Evolutionary conservation across 2,329 filamentous ascomycete species (phyloP), one percentile per base, ranked within the genome.

Genomic region (Thielaviopsis euricoi): DNA sequence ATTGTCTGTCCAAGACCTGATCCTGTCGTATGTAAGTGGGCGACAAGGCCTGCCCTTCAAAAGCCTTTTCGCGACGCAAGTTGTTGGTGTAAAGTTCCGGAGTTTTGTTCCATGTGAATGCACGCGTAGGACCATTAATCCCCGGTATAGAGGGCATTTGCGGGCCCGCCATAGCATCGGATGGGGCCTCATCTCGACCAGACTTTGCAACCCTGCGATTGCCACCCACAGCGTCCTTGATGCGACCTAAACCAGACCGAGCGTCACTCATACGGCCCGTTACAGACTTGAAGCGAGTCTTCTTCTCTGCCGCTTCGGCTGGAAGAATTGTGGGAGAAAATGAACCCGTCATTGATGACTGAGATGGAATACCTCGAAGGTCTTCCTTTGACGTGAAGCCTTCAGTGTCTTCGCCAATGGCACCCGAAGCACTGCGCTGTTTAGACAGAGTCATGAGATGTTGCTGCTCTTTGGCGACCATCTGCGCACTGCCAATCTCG

Each of bases 171-270:
- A 61, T 60, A 9, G 60, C 54, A 9, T 60, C 60, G 60, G 49
- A 22, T 65, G 65, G 49, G 66, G 67, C 37, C n/a, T 81, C 80
- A 57, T 84, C 80, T 63, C 73, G 79, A 3, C 77, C 76, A 62
- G 69, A 75, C 52, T 66, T 64, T 60, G 84, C 79, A 1, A 78
- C 76, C 62, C 75, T 74, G n/a, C 75, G 67, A 12, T 71, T 72
- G 15, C 76, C 75, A 1, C 87, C 87, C 40, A 95, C 86, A 2
- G 83, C 88, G 66, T 91, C 89, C 66, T 90, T 90, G 67, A 96
- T 89, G 40, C 87, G 83, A 1, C 86, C 87, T 58, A 95, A 77
- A 0, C 89, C 89, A 58, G 85, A 89, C 52, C 86, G 83, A 52
- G 89, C 87, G 69, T 94, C 89, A 62, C 80, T 86, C 67, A 87